Evolutionary conservation across 192 early-diverging fungal genomes (phyloP), one percentile per base, ranked within the genome.

Genomic region (Podila minutissima): DNA sequence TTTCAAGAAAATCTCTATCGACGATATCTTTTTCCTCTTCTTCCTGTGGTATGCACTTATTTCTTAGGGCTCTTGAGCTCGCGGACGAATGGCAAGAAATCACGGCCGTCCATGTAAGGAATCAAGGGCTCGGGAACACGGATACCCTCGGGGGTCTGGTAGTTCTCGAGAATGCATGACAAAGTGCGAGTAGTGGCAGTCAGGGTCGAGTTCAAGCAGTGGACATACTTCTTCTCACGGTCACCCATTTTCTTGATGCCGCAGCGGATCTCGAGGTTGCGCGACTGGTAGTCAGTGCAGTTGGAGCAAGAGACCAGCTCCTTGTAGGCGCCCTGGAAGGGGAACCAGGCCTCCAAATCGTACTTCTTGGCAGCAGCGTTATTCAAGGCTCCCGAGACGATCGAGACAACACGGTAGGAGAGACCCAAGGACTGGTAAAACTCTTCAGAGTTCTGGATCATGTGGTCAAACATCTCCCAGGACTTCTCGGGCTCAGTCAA

Each of bases 291-390:
- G 88, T 99, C 98, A 28, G 97, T 98, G 87, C 98, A 99, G 94
- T 99, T 99, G 58, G 93, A 95, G 92, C 97, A 98, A 50, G 95
- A 96, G 59, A 99, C 98, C 33, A 99, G 91, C 86, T 99, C 98
- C 89, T 97, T 97, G 88, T 95, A 99, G 73, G 95, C 95, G 71
- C 92, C 93, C 84, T 98, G 98, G 92, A 92, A 96, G 62, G 98
- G 98, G 94, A 99, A 99, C 95, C 95, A 99, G 33, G 97, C 97
- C 86, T 99, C 98, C 38, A 99, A 86, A 83, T 99, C 98, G 86
- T 96, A 99, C 89, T 99, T 99, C 76, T 98, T 97, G 74, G 98
- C 98, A 22, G 98, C 98, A 50, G 98, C 97, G 67, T 99, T 97
- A 89, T 99, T 99, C 41, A 99, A 91, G 2, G 98, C 97, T 28